Percentiles rank a stretch among this genome's conserved stretches.
Conservation (phyloP, 768 basidiomycete genomes). For the Tulasnella sp. region DNA sequence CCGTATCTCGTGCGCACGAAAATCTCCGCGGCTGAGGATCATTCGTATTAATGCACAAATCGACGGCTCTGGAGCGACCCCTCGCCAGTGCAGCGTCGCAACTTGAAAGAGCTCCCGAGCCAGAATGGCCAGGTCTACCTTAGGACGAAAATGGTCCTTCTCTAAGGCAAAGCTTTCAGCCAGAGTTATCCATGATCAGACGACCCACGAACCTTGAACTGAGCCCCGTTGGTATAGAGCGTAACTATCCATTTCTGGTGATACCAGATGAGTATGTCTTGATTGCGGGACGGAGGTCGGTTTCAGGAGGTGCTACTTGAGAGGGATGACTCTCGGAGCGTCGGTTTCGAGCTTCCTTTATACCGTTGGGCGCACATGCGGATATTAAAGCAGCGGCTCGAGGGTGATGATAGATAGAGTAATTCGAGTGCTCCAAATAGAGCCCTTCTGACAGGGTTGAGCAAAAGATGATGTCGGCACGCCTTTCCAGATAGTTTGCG, state of each 20-base stretch:
- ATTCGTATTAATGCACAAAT: not conserved
- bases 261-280: not conserved
- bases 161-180: not conserved
- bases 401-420: not conserved
- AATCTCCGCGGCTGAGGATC: not conserved
- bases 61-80: not conserved
- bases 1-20: not conserved
- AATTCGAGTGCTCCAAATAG: not conserved
- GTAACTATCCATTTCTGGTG: not conserved
- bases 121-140: not conserved
- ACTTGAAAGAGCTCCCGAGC: not conserved
- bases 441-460: not conserved
- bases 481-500: not conserved
- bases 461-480: not conserved
- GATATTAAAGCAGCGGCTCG: not conserved
- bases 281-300: not conserved
- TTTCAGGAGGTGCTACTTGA: not conserved
- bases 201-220: not conserved
- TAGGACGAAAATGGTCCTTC: not conserved
- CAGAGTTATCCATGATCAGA: not conserved
- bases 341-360: not conserved
- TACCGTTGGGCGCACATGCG: not conserved
- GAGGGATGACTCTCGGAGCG: not conserved
- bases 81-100: not conserved
- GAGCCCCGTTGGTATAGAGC: not conserved